Evolutionary conservation across 257 asterid species (phyloP).

Genomic region (Solanum habrochaites): DNA sequence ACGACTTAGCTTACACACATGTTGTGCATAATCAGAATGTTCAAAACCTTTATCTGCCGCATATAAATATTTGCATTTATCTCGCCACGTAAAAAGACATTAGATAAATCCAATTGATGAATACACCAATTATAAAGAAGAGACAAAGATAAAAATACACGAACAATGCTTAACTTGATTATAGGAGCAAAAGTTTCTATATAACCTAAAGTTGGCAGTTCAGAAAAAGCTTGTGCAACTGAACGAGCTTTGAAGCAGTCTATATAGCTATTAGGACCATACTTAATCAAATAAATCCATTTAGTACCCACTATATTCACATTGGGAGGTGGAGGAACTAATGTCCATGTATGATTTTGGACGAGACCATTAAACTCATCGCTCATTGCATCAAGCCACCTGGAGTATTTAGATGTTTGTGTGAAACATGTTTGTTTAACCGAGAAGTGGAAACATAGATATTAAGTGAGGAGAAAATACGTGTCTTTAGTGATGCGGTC

Average conservation of each 20-base stretch:
- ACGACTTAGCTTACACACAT: background rate
- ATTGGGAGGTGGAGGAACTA: background rate
- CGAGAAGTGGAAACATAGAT: background rate
- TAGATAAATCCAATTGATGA: background rate
- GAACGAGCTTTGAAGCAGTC: background rate
- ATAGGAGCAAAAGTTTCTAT: background rate
- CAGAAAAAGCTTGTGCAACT: background rate
- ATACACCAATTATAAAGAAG: background rate
- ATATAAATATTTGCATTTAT: background rate
- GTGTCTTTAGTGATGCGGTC: background rate
- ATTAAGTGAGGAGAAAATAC: background rate
- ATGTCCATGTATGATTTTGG: background rate
- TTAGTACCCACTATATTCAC: background rate
- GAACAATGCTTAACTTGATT: background rate
- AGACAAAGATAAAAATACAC: background rate
- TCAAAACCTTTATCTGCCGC: background rate
- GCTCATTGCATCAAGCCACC: background rate
- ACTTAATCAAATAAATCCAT: background rate
- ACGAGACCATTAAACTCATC: background rate
- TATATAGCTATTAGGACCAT: background rate
- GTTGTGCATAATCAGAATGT: background rate
- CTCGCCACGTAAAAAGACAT: background rate
- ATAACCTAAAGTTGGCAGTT: background rate
- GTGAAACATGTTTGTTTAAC: background rate
- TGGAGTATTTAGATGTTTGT: background rate